Percentiles rank a stretch among this genome's conserved stretches.
These are phyloP conservation scores for Suillus bovinus DNA, from an alignment of 768 basidiomycete genomes.

Conservation along the genomic window DNA sequence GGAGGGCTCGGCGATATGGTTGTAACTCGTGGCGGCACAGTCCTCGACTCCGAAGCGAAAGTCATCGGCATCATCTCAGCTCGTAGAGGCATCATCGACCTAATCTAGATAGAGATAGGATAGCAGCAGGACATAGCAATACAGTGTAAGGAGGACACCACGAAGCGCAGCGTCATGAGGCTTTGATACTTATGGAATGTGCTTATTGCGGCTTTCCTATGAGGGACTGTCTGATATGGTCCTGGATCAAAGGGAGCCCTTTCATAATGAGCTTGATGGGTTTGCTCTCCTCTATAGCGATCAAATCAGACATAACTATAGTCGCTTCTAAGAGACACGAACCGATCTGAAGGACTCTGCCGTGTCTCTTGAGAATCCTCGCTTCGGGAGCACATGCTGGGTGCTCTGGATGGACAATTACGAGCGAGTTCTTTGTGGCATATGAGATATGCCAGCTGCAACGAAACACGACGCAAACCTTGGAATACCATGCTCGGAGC, in stretches of 20 bases:
- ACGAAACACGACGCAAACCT: slow-evolving; percentile 42
- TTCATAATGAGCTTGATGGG: slow-evolving; percentile 74
- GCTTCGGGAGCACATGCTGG: slow-evolving; percentile 42
- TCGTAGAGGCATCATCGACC: slow-evolving; percentile 47
- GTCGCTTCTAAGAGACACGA: slow-evolving; percentile 15
- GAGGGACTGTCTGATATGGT: slow-evolving; percentile 46
- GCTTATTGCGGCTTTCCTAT: slow-evolving; percentile 7
- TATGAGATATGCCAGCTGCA: slow-evolving; percentile 9
- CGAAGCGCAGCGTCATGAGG: no score
- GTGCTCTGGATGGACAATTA: slow-evolving; percentile 69
- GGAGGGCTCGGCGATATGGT: slow-evolving; percentile 51
- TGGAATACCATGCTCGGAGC: slow-evolving; percentile 70
- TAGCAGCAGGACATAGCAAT: slow-evolving; percentile 3
- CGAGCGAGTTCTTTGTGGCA: slow-evolving; percentile 64
- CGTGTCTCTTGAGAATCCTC: slow-evolving; percentile 58
- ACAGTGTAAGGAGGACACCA: not conserved
- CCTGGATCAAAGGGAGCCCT: slow-evolving; percentile 63
- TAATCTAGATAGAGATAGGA: slow-evolving; percentile 35
- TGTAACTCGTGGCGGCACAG: slow-evolving; percentile 52
- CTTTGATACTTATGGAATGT: not conserved
- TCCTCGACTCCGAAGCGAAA: slow-evolving; percentile 46
- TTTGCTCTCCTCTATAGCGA: slow-evolving; percentile 58
- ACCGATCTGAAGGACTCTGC: slow-evolving; percentile 66
- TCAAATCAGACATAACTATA: not conserved
- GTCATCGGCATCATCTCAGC: slow-evolving; percentile 58